Conservation (phyloP, 2,329 filamentous ascomycete species). For the Raffaelea ambrosiae region DNA sequence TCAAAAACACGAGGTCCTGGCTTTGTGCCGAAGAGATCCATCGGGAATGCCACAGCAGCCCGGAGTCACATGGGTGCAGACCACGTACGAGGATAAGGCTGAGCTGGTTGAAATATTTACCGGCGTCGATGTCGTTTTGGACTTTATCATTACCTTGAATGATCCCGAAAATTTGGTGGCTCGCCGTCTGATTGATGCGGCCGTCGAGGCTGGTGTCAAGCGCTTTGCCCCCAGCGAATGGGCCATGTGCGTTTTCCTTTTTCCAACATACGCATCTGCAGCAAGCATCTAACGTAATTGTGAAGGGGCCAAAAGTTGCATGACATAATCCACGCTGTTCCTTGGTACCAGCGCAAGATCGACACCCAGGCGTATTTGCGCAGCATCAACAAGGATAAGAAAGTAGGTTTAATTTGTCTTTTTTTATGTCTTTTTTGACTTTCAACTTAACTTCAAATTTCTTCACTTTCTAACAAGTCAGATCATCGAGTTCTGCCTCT, state of each 20-base stretch:
- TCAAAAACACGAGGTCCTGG: constrained; percentile 4
- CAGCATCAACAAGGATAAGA: constrained; percentile 38
- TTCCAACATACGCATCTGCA: not conserved
- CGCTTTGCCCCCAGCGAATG: constrained; percentile 57
- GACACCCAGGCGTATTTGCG: constrained; percentile 38
- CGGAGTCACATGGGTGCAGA: constrained; percentile 4
- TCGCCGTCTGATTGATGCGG: constrained; percentile 44
- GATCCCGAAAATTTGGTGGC: constrained; percentile 2
- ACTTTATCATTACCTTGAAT: constrained; percentile 6
- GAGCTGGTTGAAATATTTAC: constrained; percentile 5
- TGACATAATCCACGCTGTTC: constrained; percentile 23
- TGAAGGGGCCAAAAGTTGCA: constrained; percentile 9
- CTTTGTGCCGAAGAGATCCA: constrained; percentile 3
- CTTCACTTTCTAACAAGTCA: constrained; percentile 13
- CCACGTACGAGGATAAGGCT: constrained; percentile 6
- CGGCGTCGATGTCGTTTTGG: constrained; percentile 6
- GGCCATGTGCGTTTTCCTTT: constrained; percentile 22
- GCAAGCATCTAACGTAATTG: no score
- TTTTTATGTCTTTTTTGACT: no score
- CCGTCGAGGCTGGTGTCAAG: constrained; percentile 49
- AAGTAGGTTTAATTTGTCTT: constrained; percentile 27
- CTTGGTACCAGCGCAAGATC: constrained; percentile 44
- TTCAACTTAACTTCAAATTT: no score
- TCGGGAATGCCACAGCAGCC: constrained; percentile 1
- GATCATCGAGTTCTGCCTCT: constrained; percentile 48